Percentiles rank a stretch among this genome's conserved stretches.
Evolutionary conservation across 2,329 filamentous ascomycete species (phyloP).

Genomic region (Verticillium isaacii): DNA sequence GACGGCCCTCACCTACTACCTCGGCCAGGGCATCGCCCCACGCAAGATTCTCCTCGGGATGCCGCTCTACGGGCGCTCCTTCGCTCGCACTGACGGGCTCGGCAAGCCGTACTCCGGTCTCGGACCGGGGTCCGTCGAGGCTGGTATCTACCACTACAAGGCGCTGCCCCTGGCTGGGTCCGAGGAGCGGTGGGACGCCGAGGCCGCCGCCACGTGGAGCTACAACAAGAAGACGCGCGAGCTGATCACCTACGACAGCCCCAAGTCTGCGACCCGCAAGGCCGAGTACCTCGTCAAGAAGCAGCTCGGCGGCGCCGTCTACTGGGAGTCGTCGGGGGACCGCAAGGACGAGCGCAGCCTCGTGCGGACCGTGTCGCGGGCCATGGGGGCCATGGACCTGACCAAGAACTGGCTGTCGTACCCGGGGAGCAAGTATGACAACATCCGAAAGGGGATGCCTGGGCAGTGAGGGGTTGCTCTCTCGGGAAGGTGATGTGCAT

Average conservation of each 20-base stretch:
- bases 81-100: constrained; percentile 61
- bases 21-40: constrained; percentile 49
- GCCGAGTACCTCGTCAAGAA: constrained; percentile 55
- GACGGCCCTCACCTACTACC: constrained; percentile 60
- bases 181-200: constrained; percentile 48
- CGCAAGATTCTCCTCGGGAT: constrained; percentile 70
- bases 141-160: constrained; percentile 70
- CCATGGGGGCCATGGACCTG: constrained; percentile 43
- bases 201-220: constrained; percentile 63
- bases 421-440: constrained; percentile 53
- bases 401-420: constrained; percentile 49
- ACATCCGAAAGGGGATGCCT: constrained; percentile 39
- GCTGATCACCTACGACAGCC: constrained; percentile 68
- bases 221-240: constrained; percentile 56
- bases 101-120: constrained; percentile 60
- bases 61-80: constrained; percentile 76
- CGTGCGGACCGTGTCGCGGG: constrained; percentile 44
- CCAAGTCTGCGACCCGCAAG: constrained; percentile 55
- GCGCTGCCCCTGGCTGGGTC: constrained; percentile 60
- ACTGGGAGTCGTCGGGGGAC: constrained; percentile 79
- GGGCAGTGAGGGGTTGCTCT: background rate
- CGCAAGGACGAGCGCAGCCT: constrained; percentile 47
- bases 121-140: constrained; percentile 52
- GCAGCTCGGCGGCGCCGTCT: constrained; percentile 71
- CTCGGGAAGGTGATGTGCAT: background rate